Evolutionary conservation across 2,329 filamentous ascomycete genomes (phyloP), one percentile per base, ranked within the genome.

Genomic region (Ascomycota sp.): DNA sequence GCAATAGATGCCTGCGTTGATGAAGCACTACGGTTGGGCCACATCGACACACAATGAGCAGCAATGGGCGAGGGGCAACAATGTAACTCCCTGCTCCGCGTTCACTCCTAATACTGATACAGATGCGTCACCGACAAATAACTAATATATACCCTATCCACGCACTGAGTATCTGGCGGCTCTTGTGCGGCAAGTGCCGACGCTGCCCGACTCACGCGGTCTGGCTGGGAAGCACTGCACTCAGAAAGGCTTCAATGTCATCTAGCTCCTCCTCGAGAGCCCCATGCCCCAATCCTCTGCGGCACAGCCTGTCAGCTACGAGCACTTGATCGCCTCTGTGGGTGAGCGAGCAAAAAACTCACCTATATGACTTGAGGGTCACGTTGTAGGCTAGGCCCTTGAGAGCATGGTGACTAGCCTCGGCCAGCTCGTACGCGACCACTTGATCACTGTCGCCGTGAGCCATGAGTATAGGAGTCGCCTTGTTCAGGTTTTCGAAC

Each of bases 401-500:
- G 30, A 95, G 54, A 34, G 63, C 48, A 25, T 80, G 63, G 3
- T 65, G 69, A 17, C 78, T 82, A 51, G 61, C 49, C 47, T 69
- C 54, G 10, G 80, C 86, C 51, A 78, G 75, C 32, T 65, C 55
- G 26, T 72, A 65, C 40, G 61, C 64, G 7, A 94, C 78, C 3
- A 93, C 57, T 10, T 63, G 63, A 50, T 98, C 86, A 1, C 55
- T 55, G 36, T 74, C 66, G n/a, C 89, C 89, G 43, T 95, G 89
- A 9, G 69, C 82, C 73, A 94, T 77, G 52, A 89, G 80, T 37
- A 95, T 72, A 1, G 79, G 78, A 2, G 82, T 93, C 25, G 76
- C 61, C 51, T 74, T 69, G 39, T 65, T 60, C 33, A 36, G 27
- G 59, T 62, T 55, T 20, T 31, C 41, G 8, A 48, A 43, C 3